These are phyloP conservation scores for Saturnispora bothae DNA, from an alignment of 805 yeast genomes.

Conservation along the genomic window DNA sequence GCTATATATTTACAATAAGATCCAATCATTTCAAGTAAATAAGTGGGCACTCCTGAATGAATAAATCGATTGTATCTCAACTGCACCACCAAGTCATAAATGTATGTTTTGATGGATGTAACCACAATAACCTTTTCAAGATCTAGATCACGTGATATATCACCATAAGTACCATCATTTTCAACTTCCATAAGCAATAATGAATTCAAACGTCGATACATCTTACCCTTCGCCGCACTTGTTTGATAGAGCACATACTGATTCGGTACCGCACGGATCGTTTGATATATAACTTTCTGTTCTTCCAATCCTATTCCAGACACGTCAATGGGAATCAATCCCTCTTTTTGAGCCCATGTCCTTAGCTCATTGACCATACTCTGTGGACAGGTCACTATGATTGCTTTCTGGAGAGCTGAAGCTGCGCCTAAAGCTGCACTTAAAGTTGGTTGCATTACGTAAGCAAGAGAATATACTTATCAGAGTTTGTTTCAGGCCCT, in stretches of 20 bases:
- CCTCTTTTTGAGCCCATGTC: background rate
- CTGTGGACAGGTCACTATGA: background rate
- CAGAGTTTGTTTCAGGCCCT: background rate
- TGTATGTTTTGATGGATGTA: slow-evolving; percentile 32
- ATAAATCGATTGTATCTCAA: slow-evolving; percentile 47
- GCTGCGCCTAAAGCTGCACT: background rate
- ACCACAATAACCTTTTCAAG: background rate
- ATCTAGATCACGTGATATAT: background rate
- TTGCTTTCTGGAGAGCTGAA: background rate
- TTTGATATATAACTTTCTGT: slow-evolving; percentile 4
- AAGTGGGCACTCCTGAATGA: slow-evolving; percentile 40
- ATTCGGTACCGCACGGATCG: background rate
- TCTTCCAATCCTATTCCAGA: background rate
- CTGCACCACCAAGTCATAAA: slow-evolving; percentile 45
- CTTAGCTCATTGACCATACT: background rate
- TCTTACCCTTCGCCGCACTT: background rate
- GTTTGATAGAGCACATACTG: slow-evolving; percentile 1
- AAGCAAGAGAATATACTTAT: background rate
- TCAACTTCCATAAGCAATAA: background rate
- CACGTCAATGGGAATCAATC: slow-evolving; percentile 1
- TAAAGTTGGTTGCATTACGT: background rate
- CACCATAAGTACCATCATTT: background rate
- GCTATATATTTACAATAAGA: slow-evolving; percentile 31
- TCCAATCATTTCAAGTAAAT: slow-evolving; percentile 33
- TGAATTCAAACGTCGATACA: slow-evolving; percentile 2